phyloP scores from a whole-genome alignment of 345 rosid species.

The Dipteronia dyeriana region DNA sequence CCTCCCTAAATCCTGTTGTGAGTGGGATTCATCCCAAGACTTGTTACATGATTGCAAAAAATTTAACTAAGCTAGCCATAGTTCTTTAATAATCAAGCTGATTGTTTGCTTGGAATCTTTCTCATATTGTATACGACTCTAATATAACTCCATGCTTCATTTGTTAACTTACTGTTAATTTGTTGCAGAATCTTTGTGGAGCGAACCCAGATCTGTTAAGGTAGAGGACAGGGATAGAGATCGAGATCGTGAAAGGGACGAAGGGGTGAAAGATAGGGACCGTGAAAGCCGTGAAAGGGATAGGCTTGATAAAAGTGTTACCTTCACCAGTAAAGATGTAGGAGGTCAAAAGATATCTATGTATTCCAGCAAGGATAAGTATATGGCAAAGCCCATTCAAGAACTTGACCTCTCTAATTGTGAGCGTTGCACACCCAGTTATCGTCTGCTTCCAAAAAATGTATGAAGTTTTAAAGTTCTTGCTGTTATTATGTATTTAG shows the following conservation, averaged over 20 bases:
- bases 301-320: slow-evolving; percentile 62
- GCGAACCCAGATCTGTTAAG: slow-evolving; percentile 70
- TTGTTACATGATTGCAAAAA: too few relatives aligned
- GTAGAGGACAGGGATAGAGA: slow-evolving; percentile 75
- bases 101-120: background rate
- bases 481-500: slow-evolving; percentile 6
- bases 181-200: slow-evolving; percentile 56
- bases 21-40: background rate
- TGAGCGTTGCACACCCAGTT: slow-evolving; percentile 97
- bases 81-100: background rate
- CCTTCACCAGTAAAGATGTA: slow-evolving; percentile 49
- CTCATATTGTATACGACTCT: too few relatives aligned
- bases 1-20: background rate
- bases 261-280: slow-evolving; percentile 67
- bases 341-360: slow-evolving; percentile 55
- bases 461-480: slow-evolving; percentile 38
- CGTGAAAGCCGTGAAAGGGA: slow-evolving; percentile 71
- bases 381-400: slow-evolving; percentile 78
- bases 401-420: slow-evolving; percentile 96
- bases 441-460: slow-evolving; percentile 89
- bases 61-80: too few relatives aligned
- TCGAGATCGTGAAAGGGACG: slow-evolving; percentile 58
- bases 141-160: background rate
- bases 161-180: slow-evolving; percentile 22
- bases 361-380: slow-evolving; percentile 72